Percentiles rank a stretch among this genome's conserved stretches.
Conservation (phyloP, 2,329 filamentous ascomycete genomes). For the Harringtonia lauricola region DNA sequence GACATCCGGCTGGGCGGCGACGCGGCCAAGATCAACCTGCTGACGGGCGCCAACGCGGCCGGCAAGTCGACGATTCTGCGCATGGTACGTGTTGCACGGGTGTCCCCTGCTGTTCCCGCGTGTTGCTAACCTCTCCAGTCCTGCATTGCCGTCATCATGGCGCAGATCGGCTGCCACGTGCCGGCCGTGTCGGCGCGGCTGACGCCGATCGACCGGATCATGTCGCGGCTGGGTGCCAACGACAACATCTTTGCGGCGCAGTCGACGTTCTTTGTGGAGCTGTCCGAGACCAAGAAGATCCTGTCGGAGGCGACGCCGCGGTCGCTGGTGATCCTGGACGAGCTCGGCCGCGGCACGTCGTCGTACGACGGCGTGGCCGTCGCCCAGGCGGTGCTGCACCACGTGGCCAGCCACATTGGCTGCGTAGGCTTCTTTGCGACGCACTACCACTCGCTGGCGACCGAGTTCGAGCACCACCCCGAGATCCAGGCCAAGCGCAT, state of each 20-base stretch:
- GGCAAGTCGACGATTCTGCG: slow-evolving; percentile 93
- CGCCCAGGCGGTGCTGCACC: slow-evolving; percentile 92
- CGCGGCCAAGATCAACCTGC: slow-evolving; percentile 71
- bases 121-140: slow-evolving; percentile 46
- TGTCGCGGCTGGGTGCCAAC: slow-evolving; percentile 94
- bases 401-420: slow-evolving; percentile 85
- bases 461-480: slow-evolving; percentile 81
- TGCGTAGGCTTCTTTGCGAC: slow-evolving; percentile 96
- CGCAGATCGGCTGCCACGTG: slow-evolving; percentile 88
- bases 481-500: slow-evolving; percentile 81
- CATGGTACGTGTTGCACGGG: slow-evolving; percentile 51
- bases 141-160: slow-evolving; percentile 93
- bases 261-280: slow-evolving; percentile 95
- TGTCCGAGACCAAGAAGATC: slow-evolving; percentile 97
- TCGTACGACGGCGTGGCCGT: slow-evolving; percentile 96
- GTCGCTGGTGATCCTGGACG: slow-evolving; percentile 91
- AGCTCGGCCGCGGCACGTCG: slow-evolving; percentile 86
- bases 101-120: too few relatives aligned
- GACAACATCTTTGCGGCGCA: slow-evolving; percentile 99
- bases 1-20: slow-evolving; percentile 79
- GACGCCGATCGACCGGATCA: slow-evolving; percentile 92
- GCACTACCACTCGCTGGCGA: slow-evolving; percentile 88
- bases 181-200: slow-evolving; percentile 72
- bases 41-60: slow-evolving; percentile 93
- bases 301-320: slow-evolving; percentile 86